Conservation (phyloP, 1,284 basidiomycete species). For the Ustilago vetiveriae region DNA sequence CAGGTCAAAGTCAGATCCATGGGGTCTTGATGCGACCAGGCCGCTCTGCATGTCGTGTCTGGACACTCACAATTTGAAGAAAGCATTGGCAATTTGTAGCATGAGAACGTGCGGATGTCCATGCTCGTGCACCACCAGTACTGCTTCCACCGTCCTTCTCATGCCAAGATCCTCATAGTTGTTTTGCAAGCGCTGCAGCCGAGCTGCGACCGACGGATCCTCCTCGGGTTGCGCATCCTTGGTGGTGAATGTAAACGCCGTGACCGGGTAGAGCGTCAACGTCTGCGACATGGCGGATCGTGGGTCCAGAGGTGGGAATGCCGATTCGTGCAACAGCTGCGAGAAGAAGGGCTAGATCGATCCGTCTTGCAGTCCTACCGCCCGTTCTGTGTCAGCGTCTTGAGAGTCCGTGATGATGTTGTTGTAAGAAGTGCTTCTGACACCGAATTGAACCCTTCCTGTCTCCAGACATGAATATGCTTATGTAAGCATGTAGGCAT, state of each 20-base stretch:
- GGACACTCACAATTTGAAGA: constrained; percentile 87
- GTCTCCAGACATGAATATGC: too few species aligned
- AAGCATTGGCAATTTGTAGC: constrained; percentile 97
- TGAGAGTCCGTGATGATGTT: too few species aligned
- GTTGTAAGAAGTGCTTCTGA: too few species aligned
- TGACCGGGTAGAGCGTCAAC: constrained; percentile 75
- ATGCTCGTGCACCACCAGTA: constrained; percentile 85
- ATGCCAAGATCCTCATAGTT: constrained; percentile 96
- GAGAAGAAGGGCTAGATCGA: too few species aligned
- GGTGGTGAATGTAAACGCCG: constrained; percentile 88
- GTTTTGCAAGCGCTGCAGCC: constrained; percentile 73
- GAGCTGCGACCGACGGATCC: constrained; percentile 84
- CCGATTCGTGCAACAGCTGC: too few species aligned
- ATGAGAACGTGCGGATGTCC: constrained; percentile 82
- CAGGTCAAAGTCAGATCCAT: too few species aligned
- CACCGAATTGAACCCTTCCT: too few species aligned
- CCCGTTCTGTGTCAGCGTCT: too few species aligned
- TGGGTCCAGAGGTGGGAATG: too few species aligned
- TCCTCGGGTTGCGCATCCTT: constrained; percentile 96
- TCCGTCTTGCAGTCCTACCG: too few species aligned
- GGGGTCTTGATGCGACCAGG: too few species aligned
- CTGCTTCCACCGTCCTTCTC: constrained; percentile 92
- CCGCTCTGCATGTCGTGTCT: background rate
- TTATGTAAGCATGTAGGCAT: too few species aligned
- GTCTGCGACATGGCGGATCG: constrained; percentile 47